Percentiles rank a stretch among this genome's conserved stretches.
Evolutionary conservation across 345 rosid genomes (phyloP).

Genomic region (Boechera divaricarpa): DNA sequence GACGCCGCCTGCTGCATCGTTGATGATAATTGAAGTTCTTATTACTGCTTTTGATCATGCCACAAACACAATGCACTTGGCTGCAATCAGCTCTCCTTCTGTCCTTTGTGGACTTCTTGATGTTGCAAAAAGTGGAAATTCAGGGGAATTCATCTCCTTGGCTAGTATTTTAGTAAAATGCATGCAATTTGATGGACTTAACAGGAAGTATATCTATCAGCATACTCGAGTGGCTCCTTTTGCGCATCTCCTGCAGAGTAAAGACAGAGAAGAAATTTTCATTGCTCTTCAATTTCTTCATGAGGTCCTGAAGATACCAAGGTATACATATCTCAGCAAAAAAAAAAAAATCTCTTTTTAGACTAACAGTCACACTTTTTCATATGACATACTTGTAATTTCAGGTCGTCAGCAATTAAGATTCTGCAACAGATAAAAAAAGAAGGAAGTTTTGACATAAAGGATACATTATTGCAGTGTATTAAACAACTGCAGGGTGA

Average conservation of each 20-base stretch:
- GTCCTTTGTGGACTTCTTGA: conserved; percentile 69
- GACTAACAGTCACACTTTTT: not conserved
- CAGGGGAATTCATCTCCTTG: conserved; percentile 64
- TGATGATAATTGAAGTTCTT: conserved; percentile 86
- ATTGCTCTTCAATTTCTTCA: conserved; percentile 76
- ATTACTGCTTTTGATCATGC: conserved; percentile 81
- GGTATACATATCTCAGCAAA: conserved; percentile 51
- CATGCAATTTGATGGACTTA: conserved; percentile 83
- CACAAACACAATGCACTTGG: conserved; percentile 72
- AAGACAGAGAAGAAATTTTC: conserved; percentile 55
- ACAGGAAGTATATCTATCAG: conserved; percentile 66
- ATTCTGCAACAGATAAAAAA: conserved; percentile 65
- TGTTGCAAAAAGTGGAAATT: conserved; percentile 56
- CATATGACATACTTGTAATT: conserved; percentile 28
- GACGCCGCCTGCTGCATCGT: conserved; percentile 83
- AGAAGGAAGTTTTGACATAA: conserved; percentile 59
- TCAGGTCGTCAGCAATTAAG: conserved; percentile 71
- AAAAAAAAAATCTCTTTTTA: not conserved
- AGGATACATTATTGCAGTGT: conserved; percentile 54
- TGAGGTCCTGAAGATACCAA: conserved; percentile 74
- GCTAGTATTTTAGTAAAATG: conserved; percentile 80
- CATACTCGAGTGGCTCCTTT: conserved; percentile 67
- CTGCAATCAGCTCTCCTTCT: conserved; percentile 72
- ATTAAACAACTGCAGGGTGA: conserved; percentile 57
- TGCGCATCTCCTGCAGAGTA: conserved; percentile 59